phyloP scores from a whole-genome alignment of 495 filamentous ascomycete genomes.

The Penicillium samsonianum region DNA sequence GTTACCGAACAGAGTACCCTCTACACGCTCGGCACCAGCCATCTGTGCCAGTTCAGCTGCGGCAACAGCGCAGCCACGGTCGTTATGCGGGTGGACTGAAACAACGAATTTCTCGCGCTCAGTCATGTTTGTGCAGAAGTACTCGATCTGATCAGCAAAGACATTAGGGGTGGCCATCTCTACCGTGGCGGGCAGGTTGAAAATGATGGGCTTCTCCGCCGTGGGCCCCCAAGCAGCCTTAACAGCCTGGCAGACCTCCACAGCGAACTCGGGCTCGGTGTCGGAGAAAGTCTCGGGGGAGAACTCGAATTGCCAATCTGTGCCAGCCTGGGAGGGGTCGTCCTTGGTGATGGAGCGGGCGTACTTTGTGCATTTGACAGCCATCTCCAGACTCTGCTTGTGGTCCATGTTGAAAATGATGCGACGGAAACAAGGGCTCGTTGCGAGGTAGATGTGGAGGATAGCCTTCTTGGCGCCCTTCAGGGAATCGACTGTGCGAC shows the following conservation, averaged over 20 bases:
- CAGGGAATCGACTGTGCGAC: constrained; percentile 84
- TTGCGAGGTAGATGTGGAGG: constrained; percentile 94
- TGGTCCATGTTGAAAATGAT: constrained; percentile 88
- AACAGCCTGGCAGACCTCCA: constrained; percentile 88
- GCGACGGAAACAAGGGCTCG: constrained; percentile 86
- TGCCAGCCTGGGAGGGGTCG: constrained; percentile 68
- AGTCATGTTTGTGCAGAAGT: constrained; percentile 80
- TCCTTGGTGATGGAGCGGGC: constrained; percentile 94
- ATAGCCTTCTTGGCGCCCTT: constrained; percentile 94
- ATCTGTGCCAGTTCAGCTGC: constrained; percentile 94
- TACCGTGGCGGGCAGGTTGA: constrained; percentile 96
- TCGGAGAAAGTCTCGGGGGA: constrained; percentile 97
- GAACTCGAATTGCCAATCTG: constrained; percentile 95
- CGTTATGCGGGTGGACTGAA: constrained; percentile 90
- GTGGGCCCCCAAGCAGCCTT: constrained; percentile 93
- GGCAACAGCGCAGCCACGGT: constrained; percentile 84
- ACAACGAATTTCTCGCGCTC: constrained; percentile 82
- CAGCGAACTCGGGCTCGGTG: constrained; percentile 77
- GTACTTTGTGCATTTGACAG: constrained; percentile 82
- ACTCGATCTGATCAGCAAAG: constrained; percentile 96
- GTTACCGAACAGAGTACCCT: constrained; percentile 94
- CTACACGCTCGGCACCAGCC: constrained; percentile 94
- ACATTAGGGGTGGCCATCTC: constrained; percentile 96
- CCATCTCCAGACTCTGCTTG: constrained; percentile 77
- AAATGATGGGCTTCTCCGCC: constrained; percentile 83